phyloP scores from a whole-genome alignment of 2,329 filamentous ascomycete species.

The Clarireedia sp. region DNA sequence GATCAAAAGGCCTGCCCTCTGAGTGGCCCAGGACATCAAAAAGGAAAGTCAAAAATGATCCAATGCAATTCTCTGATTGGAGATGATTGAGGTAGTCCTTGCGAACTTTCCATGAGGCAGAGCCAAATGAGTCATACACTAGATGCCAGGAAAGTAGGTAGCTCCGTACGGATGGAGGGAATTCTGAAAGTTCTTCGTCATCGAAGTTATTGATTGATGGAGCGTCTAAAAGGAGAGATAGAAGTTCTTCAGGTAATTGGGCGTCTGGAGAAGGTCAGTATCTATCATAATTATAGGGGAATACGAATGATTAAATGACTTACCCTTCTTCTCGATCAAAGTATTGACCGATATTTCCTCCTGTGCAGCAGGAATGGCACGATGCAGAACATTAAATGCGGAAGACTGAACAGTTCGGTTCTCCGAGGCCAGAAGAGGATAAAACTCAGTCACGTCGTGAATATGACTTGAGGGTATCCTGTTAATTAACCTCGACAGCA shows the following conservation, averaged over 20 bases:
- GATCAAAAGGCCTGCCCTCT: slow-evolving; percentile 62
- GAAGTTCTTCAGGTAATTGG: slow-evolving; percentile 71
- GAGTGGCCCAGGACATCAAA: slow-evolving; percentile 81
- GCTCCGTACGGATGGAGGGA: slow-evolving; percentile 62
- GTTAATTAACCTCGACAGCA: slow-evolving; percentile 62
- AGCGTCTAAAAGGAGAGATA: slow-evolving; percentile 74
- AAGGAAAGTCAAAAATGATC: slow-evolving; percentile 65
- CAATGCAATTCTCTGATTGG: slow-evolving; percentile 62
- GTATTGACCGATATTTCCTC: slow-evolving; percentile 75
- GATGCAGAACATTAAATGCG: slow-evolving; percentile 72
- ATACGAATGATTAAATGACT: slow-evolving; percentile 7
- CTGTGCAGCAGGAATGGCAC: slow-evolving; percentile 68
- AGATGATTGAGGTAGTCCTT: slow-evolving; percentile 73
- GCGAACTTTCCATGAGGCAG: slow-evolving; percentile 74
- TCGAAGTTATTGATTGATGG: slow-evolving; percentile 62
- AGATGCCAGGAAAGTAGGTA: slow-evolving; percentile 88
- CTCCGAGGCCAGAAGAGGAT: slow-evolving; percentile 65
- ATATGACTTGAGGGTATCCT: slow-evolving; percentile 55
- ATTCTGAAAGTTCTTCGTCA: slow-evolving; percentile 56
- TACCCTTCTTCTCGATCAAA: slow-evolving; percentile 59
- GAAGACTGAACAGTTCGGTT: slow-evolving; percentile 70
- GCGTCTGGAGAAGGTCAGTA: slow-evolving; percentile 38
- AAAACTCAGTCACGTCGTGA: slow-evolving; percentile 60
- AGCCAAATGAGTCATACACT: slow-evolving; percentile 76
- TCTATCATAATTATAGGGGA: slow-evolving; percentile 5